Conservation (phyloP, 768 basidiomycete species). For the Postia placenta region DNA sequence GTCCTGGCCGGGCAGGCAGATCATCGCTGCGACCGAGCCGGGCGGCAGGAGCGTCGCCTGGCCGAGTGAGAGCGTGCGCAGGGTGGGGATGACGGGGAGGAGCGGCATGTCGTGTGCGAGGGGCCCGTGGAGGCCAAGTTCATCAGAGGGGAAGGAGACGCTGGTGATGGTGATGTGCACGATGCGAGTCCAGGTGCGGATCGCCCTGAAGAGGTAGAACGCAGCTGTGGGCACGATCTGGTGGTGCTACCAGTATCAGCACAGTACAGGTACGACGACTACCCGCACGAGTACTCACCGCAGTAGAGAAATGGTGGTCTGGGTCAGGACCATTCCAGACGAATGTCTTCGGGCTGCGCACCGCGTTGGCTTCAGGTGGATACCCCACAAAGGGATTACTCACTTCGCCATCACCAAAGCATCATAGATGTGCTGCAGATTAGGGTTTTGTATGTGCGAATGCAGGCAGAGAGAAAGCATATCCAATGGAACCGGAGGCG, state of each 20-base stretch:
- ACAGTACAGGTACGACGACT: neutral
- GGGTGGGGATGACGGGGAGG: slow-evolving; percentile 31
- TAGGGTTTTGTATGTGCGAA: slow-evolving; percentile 29
- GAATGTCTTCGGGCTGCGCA: slow-evolving; percentile 38
- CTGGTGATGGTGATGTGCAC: slow-evolving; percentile 43
- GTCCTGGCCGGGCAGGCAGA: slow-evolving; percentile 22
- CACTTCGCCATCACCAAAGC: slow-evolving; percentile 33
- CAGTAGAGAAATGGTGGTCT: slow-evolving; percentile 55
- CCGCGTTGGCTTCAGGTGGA: neutral
- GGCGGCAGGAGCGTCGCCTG: slow-evolving; percentile 44
- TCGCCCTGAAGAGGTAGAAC: slow-evolving; percentile 32
- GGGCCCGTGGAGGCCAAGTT: slow-evolving; percentile 14
- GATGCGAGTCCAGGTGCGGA: slow-evolving; percentile 38
- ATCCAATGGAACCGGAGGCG: slow-evolving; percentile 19
- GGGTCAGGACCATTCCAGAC: slow-evolving; percentile 59
- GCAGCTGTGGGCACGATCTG: slow-evolving; percentile 41
- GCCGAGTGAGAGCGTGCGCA: slow-evolving; percentile 41
- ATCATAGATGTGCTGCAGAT: slow-evolving; percentile 24
- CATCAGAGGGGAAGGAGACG: slow-evolving; percentile 31
- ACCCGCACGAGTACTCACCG: slow-evolving; percentile 33
- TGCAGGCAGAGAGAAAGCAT: slow-evolving; percentile 32
- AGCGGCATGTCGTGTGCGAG: slow-evolving; percentile 18
- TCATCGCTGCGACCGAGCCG: slow-evolving; percentile 30
- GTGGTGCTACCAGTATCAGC: neutral
- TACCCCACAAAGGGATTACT: slow-evolving; percentile 10